Percentiles rank a stretch among this genome's conserved stretches.
Conservation (phyloP, 73 alveolate genomes). For the Paramecium caudatum region DNA sequence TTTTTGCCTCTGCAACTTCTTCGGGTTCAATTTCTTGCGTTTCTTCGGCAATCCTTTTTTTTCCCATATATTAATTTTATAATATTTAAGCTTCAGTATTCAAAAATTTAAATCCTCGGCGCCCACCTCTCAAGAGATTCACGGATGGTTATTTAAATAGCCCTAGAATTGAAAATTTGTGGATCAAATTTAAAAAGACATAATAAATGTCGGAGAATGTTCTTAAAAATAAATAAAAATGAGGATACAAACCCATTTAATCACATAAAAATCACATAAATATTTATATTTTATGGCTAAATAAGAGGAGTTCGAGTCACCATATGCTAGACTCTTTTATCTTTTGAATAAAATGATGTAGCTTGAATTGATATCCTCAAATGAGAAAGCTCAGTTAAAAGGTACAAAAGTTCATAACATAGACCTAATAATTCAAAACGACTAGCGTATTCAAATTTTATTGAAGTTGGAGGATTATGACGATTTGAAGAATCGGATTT, state of each 20-base stretch:
- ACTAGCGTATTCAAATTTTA: not conserved
- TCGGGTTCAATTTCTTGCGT: not conserved
- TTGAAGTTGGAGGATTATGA: not conserved
- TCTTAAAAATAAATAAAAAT: not conserved
- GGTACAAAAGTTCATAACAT: not conserved
- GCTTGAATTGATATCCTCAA: not conserved
- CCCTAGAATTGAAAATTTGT: too few species aligned
- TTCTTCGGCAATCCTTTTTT: slow-evolving; percentile 48
- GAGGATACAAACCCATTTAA: too few species aligned
- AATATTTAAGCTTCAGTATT: not conserved
- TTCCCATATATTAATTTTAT: slow-evolving; percentile 63
- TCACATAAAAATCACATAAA: too few species aligned
- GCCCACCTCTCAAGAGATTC: too few species aligned
- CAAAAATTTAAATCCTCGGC: not conserved
- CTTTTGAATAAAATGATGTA: not conserved
- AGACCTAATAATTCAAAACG: slow-evolving; percentile 45
- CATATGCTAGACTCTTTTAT: not conserved
- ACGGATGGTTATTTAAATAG: too few species aligned
- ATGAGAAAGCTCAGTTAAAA: not conserved
- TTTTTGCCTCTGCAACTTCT: slow-evolving; percentile 19
- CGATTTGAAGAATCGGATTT: not conserved
- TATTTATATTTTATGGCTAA: slow-evolving; percentile 49
- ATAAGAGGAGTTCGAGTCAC: not conserved
- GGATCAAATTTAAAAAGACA: not conserved
- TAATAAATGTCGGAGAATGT: not conserved